Base-by-base conservation (phyloP, 2,329 filamentous ascomycete species). In the Herpomyces periplanetae region DNA sequence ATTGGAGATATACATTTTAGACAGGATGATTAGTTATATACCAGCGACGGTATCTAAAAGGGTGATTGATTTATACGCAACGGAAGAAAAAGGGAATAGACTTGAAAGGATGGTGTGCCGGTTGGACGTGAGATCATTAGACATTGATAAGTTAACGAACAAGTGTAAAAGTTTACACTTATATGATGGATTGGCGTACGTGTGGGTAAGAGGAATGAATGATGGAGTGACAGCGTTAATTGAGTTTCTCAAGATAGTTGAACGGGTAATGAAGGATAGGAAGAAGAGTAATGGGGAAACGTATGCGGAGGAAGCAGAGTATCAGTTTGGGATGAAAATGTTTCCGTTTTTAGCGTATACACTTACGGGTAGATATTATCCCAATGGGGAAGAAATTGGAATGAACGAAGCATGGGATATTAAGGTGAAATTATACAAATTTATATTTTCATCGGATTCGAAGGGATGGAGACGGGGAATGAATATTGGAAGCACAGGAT, bases 21-120 rank as follows among this genome's bases (percentile, higher is more conserved):
- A 80, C 17, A 54, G 56, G 20, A 53, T 57, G 16, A 57, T 91
- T 24, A 56, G 50, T 3, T 46, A 52, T 4, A 44, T 88, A 4
- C 80, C 80, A 4, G 71, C 80, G 1, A 51, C 53, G 3, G 60
- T 80, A 4, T 55, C 91, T 26, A 88, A 91, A 36, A 55, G 65
- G 19, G 47, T 91, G 33, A 65, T 91, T 13, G 51, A 51, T 5
- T 56, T 85, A 34, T 91, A 65, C 34, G 62, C 71, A 8, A 48
- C 47, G 15, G 61, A 57, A 24, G 66, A 65, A 17, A 55, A 63
- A 30, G 61, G 73, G 28, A 52, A 51, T 24, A 57, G 62, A 5
- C 45, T 96, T 4, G 84, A 96, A 39, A 75, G 91, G 37, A 63
- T 91, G 36, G 64, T 96, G 13, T 91, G 75, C 34, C 61, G 75